Conservation (phyloP, 169 alveolate species). For the Theileria luwenshuni region DNA sequence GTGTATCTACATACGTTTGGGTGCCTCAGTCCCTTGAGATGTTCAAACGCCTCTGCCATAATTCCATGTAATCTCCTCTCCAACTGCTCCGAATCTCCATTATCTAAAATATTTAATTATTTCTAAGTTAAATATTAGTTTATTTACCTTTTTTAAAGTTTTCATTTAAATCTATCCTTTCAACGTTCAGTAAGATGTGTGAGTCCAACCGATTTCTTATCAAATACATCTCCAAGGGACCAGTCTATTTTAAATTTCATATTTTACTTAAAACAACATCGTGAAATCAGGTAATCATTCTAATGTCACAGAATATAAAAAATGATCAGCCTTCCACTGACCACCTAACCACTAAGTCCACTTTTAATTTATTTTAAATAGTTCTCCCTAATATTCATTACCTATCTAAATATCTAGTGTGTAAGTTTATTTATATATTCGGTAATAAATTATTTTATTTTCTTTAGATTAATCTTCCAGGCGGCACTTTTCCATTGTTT, state of each 20-base stretch:
- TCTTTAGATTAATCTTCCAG: conserved; percentile 6
- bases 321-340: neutral
- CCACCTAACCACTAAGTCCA: neutral
- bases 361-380: neutral
- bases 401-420: neutral
- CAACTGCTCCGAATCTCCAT: neutral
- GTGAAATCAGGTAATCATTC: neutral
- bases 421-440: neutral
- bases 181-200: conserved; percentile 33
- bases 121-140: neutral
- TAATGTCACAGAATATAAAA: too few species aligned
- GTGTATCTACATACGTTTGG: conserved; percentile 55
- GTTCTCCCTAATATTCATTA: neutral
- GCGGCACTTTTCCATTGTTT: conserved; percentile 67
- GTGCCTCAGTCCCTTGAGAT: conserved; percentile 48
- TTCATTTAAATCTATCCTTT: conserved; percentile 22
- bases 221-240: neutral
- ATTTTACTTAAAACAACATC: neutral
- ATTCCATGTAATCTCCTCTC: conserved; percentile 19
- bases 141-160: conserved; percentile 8
- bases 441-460: neutral
- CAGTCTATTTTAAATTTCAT: neutral
- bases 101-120: neutral
- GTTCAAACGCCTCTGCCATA: conserved; percentile 55
- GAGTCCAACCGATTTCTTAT: conserved; percentile 22